Evolutionary conservation across 306 rosid species (phyloP).

Genomic region (cucumber (Cucumis sativus)): Cucumber_9930_V3 NC_026658.2:23720001-23720500

Average conservation of each 20-base stretch:
- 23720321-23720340: not conserved
- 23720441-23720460: not conserved
- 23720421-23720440: not conserved
- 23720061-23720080: no score
- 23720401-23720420: not conserved
- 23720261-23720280: not conserved
- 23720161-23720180: not conserved
- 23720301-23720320: not conserved
- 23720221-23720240: not conserved
- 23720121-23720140: not conserved
- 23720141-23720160: not conserved
- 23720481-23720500: slow-evolving; percentile 40
- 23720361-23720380: not conserved
- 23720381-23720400: not conserved
- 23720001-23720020: no score
- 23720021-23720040: no score
- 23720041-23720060: no score
- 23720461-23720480: not conserved
- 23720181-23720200: not conserved
- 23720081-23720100: no score
- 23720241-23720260: not conserved
- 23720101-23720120: not conserved
- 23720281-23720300: not conserved
- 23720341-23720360: not conserved
- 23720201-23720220: not conserved